A percentile compares a stretch with the other conserved stretches of the same genome.
These are phyloP conservation scores for Penicillium nordicum DNA, from an alignment of 2,329 filamentous ascomycete species.

Conservation along the genomic window DNA sequence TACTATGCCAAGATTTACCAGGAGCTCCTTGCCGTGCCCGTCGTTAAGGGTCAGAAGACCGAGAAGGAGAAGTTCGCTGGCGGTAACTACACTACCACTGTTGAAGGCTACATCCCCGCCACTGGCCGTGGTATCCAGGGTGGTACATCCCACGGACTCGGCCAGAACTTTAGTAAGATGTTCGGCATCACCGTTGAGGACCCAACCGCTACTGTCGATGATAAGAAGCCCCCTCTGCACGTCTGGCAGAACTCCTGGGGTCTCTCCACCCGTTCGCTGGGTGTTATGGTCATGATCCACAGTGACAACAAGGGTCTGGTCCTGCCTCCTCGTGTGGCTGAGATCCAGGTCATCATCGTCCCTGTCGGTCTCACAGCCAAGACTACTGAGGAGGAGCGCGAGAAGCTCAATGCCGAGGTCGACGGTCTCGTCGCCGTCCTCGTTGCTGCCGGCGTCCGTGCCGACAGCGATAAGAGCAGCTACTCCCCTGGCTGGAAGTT, in stretches of 20 bases:
- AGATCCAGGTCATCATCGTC: slow-evolving; percentile 80
- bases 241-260: slow-evolving; percentile 99
- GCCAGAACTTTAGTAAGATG: slow-evolving; percentile 99
- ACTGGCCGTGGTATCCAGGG: slow-evolving; percentile 97
- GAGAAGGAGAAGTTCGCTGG: slow-evolving; percentile 98
- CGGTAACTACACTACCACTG: slow-evolving; percentile 92
- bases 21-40: slow-evolving; percentile 87
- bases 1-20: slow-evolving; percentile 91
- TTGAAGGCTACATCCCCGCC: slow-evolving; percentile 93
- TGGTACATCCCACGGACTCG: slow-evolving; percentile 87
- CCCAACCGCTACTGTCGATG: slow-evolving; percentile 64
- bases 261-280: slow-evolving; percentile 92
- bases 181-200: slow-evolving; percentile 98
- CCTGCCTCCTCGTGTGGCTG: slow-evolving; percentile 83
- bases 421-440: slow-evolving; percentile 67
- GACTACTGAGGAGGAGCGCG: slow-evolving; percentile 73
- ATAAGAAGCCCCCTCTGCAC: slow-evolving; percentile 74
- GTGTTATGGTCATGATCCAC: slow-evolving; percentile 98
- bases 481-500: slow-evolving; percentile 97
- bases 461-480: slow-evolving; percentile 77
- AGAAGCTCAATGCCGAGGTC: slow-evolving; percentile 71
- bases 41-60: slow-evolving; percentile 91
- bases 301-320: slow-evolving; percentile 94
- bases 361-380: slow-evolving; percentile 91
- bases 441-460: slow-evolving; percentile 69